A percentile compares a stretch with the other conserved stretches of the same genome.
These are phyloP conservation scores for Backusella morwellensis DNA, from an alignment of 192 early-diverging fungal species.

Conservation along the genomic window DNA sequence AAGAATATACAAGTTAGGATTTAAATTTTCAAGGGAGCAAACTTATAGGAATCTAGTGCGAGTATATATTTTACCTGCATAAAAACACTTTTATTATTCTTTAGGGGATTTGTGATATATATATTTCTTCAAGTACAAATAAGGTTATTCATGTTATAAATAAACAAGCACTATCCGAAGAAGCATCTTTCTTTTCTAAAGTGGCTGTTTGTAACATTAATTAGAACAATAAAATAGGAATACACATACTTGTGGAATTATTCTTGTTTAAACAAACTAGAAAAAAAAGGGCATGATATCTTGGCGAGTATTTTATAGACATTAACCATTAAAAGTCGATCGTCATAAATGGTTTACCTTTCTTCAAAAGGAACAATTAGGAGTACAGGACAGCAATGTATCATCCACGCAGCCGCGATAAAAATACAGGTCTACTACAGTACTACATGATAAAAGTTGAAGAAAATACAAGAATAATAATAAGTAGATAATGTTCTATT, in stretches of 20 bases:
- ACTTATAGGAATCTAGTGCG: not conserved
- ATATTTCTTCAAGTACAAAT: not conserved
- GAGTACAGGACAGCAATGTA: not conserved
- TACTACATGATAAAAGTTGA: not conserved
- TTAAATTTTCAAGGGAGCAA: not conserved
- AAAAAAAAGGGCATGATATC: not conserved
- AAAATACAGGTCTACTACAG: not conserved
- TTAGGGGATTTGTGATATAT: not conserved
- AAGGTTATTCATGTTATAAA: not conserved
- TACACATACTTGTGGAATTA: not conserved
- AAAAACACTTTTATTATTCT: not conserved
- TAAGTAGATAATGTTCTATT: no score
- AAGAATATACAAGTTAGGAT: not conserved
- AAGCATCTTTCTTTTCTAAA: not conserved
- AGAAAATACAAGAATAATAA: not conserved
- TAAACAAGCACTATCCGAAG: not conserved
- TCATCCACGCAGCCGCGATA: not conserved
- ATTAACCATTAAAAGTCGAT: no score
- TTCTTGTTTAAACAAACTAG: not conserved
- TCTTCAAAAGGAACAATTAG: not conserved
- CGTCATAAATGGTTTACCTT: not conserved
- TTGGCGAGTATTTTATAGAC: not conserved
- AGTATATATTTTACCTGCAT: constrained; percentile 3
- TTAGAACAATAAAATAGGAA: not conserved
- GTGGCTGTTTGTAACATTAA: not conserved